Evolutionary conservation across 441 rosid species (phyloP), one percentile per base, ranked within the genome.

Genomic region (Omphalea diandra): DNA sequence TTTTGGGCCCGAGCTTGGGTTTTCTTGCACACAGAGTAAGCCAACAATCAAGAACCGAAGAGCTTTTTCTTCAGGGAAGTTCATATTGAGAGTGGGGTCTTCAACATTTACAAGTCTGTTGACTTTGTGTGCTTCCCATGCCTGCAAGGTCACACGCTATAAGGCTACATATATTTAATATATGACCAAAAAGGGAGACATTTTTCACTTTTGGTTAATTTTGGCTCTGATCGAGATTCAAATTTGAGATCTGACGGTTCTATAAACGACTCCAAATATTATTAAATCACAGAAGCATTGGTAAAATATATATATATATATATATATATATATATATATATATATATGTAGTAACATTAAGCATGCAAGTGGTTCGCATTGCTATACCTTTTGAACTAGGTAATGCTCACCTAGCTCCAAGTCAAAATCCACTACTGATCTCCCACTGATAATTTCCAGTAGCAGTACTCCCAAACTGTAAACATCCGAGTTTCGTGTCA

Each of bases 381-480:
- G 0, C n/a, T n/a, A 43, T 65, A 86, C 93, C 90, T 85, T 85
- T 38, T 84, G 83, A 22, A 86, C 90, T 26, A 86, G 75, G 76
- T 80, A 79, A 41, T 75, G 74, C 74, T 88, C 90, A 24, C 88
- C 91, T 43, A 43, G 76, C 67, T 82, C 85, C 11, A 77, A 22
- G 43, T 82, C 83, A 49, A 87, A 85, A 82, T 90, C 97, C n/a
- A 90, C 63, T 43, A 85, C 95, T 72, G 79, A 82, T 56, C 90
- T 69, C 40, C 99, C 99, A 0, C 91, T 88, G 70, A 95, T 82
- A 32, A 95, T 90, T 67, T 93, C 99, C 40, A 95, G 73, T 17
- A 95, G 74, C 35, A 95, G 80, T n/a, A 92, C 95, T 33, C 99
- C 98, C 52, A 86, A 95, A 75, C 99, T 82, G 73, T 82, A 95